Base-by-base conservation (phyloP, 768 basidiomycete species). In the Scleroderma citrinum region DNA sequence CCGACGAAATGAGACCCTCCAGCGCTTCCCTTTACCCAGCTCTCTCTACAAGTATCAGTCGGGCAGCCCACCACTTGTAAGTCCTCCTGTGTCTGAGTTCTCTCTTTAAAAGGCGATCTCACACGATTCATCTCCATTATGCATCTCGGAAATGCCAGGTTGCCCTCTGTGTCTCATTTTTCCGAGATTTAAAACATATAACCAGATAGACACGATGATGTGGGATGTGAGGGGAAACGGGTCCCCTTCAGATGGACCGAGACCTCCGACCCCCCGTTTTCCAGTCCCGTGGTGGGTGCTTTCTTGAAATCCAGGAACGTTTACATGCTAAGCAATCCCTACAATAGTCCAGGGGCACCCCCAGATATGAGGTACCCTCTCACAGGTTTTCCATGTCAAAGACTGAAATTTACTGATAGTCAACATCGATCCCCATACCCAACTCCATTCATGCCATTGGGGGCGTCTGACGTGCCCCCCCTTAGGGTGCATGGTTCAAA, bases 101-200 rank as follows among this genome's bases (percentile, higher is more conserved):
- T 13, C 29, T 14, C 60, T 64, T 68, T 68, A 66, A 62, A 68
- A 46, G 20, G 29, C 39, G 32, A 26, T 35, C 1, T 11, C 20
- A 50, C 41, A 29, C 10, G 19, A 21, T 41, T 40, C 52, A 36
- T n/a, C n/a, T n/a, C n/a, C n/a, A n/a, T n/a, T n/a, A n/a, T n/a
- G n/a, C 39, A 11, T 49, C 53, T 45, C 46, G 23, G 49, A 44
- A 49, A 66, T 66, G 65, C 51, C 66, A 47, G 54, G 65, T 51
- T 66, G 65, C 50, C 62, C 66, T 17, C 14, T 58, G 38, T 48
- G 68, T 26, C 56, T 63, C 3, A 62, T 49, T 45, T 68, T 66
- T 40, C 66, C 65, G 11, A 67, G 62, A 55, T 64, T 67, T 5
- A 68, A 57, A 38, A 52, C 65, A 38, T 68, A 68, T 21, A 68